A percentile compares a stretch with the other conserved stretches of the same genome.
Evolutionary conservation across 352 stramenopile genomes (phyloP).

Genomic region (Phytophthora cajani): DNA sequence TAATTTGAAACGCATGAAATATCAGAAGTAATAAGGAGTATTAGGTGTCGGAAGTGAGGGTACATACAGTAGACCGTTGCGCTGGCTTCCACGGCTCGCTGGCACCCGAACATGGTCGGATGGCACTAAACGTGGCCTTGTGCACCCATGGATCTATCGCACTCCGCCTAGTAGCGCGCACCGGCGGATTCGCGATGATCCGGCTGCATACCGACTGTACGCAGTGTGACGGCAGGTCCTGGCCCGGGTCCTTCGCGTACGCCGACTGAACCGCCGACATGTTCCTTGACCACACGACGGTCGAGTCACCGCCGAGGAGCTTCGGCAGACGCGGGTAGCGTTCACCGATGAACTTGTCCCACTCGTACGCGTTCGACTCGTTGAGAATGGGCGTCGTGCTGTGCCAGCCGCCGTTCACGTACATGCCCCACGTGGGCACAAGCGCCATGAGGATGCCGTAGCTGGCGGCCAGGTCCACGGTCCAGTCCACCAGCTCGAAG

Average conservation of each 20-base stretch:
- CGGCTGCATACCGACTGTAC: no score
- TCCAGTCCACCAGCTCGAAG: conserved; percentile 33
- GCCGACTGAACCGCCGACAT: conserved; percentile 9
- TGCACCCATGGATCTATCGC: no score
- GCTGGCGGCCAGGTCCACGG: conserved; percentile 20
- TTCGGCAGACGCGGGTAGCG: conserved; percentile 29
- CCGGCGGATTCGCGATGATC: no score
- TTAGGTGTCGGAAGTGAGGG: no score
- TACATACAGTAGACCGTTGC: no score
- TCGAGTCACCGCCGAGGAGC: conserved; percentile 46
- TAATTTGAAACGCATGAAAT: no score
- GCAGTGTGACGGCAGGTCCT: conserved; percentile 15
- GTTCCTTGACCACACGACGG: conserved; percentile 21
- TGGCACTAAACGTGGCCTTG: no score
- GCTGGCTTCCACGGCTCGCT: no score
- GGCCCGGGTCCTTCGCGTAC: conserved; percentile 14
- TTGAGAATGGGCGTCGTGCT: conserved; percentile 17
- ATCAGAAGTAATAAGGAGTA: no score
- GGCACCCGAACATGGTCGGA: no score
- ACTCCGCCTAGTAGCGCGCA: no score
- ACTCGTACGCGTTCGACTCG: conserved; percentile 21
- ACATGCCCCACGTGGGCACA: conserved; percentile 22
- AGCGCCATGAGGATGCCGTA: conserved; percentile 30
- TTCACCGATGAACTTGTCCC: conserved; percentile 17
- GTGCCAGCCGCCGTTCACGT: conserved; percentile 19